Conservation (phyloP, 306 rosid species). For the Argentina anserina region DNA sequence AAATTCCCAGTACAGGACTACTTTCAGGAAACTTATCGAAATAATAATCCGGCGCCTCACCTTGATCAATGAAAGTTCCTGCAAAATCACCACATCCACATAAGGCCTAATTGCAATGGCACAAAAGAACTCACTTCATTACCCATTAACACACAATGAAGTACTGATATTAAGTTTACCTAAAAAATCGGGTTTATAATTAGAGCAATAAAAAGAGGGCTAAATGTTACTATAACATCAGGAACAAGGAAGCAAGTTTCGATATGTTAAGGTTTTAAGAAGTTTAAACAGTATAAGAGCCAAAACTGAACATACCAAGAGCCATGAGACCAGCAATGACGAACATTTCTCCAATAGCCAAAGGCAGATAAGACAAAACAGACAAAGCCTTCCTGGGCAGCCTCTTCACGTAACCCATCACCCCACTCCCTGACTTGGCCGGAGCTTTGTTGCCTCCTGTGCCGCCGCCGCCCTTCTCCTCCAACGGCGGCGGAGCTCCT, state of each 20-base stretch:
- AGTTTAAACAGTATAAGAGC: not conserved
- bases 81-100: constrained; percentile 21
- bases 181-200: not conserved
- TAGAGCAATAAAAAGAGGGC: not conserved
- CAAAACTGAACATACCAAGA: constrained; percentile 42
- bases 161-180: not conserved
- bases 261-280: not conserved
- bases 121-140: not conserved
- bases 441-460: constrained; percentile 27
- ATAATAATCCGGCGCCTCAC: constrained; percentile 76
- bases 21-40: constrained; percentile 78
- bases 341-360: constrained; percentile 97
- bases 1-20: constrained; percentile 74
- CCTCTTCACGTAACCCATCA: constrained; percentile 37
- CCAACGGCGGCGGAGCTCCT: constrained; percentile 62
- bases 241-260: not conserved
- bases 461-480: constrained; percentile 25
- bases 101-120: constrained; percentile 17
- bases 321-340: constrained; percentile 77
- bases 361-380: constrained; percentile 75
- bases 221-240: too few species aligned
- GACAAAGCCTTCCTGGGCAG: constrained; percentile 52
- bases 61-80: constrained; percentile 93
- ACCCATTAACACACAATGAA: not conserved
- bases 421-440: constrained; percentile 31